Evolutionary conservation across 2,329 filamentous ascomycete genomes (phyloP).

Genomic region (Furcasterigmium sp.): DNA sequence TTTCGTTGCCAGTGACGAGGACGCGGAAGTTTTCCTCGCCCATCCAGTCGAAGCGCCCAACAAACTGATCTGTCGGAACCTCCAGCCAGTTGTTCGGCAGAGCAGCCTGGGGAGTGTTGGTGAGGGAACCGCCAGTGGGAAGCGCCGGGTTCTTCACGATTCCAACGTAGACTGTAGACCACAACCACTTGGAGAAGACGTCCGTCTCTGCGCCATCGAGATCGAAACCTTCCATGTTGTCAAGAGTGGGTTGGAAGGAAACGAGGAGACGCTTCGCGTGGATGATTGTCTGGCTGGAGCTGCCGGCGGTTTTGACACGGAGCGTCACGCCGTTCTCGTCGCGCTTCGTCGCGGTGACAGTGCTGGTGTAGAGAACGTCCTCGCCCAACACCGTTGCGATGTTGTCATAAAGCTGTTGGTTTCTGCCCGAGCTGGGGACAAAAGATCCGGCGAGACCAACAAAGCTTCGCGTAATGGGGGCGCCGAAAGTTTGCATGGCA

Average conservation of each 20-base stretch:
- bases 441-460: slow-evolving; percentile 21
- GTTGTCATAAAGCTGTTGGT: slow-evolving; percentile 33
- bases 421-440: slow-evolving; percentile 25
- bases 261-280: slow-evolving; percentile 27
- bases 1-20: slow-evolving; percentile 17
- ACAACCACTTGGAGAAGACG: slow-evolving; percentile 25
- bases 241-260: slow-evolving; percentile 25
- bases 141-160: slow-evolving; percentile 24
- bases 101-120: slow-evolving; percentile 21
- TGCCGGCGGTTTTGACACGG: slow-evolving; percentile 15
- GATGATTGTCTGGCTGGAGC: slow-evolving; percentile 16
- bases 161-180: slow-evolving; percentile 24
- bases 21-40: slow-evolving; percentile 19
- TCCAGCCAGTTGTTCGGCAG: slow-evolving; percentile 18
- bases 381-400: slow-evolving; percentile 25
- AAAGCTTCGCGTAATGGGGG: slow-evolving; percentile 26
- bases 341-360: slow-evolving; percentile 23
- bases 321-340: slow-evolving; percentile 16
- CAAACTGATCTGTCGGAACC: slow-evolving; percentile 19
- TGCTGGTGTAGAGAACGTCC: slow-evolving; percentile 30
- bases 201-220: slow-evolving; percentile 21
- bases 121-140: slow-evolving; percentile 16
- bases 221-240: slow-evolving; percentile 23
- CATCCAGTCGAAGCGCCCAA: slow-evolving; percentile 20
- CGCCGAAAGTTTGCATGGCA: slow-evolving; percentile 35